phyloP scores from a whole-genome alignment of 768 basidiomycete species.

The Termitomyces sp. region DNA sequence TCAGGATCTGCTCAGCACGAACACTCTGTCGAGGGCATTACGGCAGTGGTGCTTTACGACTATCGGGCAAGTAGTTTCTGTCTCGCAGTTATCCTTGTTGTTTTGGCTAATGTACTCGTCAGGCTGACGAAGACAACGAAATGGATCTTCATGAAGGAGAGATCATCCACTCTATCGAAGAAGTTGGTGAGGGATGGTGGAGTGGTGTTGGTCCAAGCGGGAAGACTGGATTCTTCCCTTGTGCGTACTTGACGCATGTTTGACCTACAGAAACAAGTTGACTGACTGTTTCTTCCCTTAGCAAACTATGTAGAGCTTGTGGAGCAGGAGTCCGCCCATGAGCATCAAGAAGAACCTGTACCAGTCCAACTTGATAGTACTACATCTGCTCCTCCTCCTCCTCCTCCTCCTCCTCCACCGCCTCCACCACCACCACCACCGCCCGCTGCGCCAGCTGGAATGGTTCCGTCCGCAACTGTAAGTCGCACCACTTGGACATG shows the following conservation, averaged over 20 bases:
- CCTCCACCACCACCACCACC: constrained; percentile 30
- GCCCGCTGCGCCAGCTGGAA: constrained; percentile 30
- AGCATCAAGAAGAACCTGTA: constrained; percentile 13
- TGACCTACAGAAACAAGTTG: not conserved
- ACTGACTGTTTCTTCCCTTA: constrained; percentile 14
- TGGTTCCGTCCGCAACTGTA: constrained; percentile 24
- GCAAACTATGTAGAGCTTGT: constrained; percentile 87
- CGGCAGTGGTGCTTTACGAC: constrained; percentile 73
- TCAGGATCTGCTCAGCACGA: constrained; percentile 18
- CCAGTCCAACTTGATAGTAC: constrained; percentile 31
- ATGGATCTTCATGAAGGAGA: constrained; percentile 78
- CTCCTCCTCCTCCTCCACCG: constrained; percentile 54
- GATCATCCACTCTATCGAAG: constrained; percentile 74
- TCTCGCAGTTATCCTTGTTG: not conserved
- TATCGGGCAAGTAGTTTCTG: constrained; percentile 51
- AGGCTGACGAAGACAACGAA: constrained; percentile 86
- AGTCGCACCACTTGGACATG: not conserved
- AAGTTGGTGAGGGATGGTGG: constrained; percentile 93
- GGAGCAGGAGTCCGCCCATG: constrained; percentile 24
- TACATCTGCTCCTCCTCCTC: constrained; percentile 40
- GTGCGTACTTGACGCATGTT: constrained; percentile 30
- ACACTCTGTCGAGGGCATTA: constrained; percentile 35
- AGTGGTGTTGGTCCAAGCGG: constrained; percentile 65
- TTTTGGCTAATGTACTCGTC: not conserved
- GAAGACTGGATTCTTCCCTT: constrained; percentile 81